Evolutionary conservation across 805 yeast genomes (phyloP).

Genomic region (Kazachstania viticola): DNA sequence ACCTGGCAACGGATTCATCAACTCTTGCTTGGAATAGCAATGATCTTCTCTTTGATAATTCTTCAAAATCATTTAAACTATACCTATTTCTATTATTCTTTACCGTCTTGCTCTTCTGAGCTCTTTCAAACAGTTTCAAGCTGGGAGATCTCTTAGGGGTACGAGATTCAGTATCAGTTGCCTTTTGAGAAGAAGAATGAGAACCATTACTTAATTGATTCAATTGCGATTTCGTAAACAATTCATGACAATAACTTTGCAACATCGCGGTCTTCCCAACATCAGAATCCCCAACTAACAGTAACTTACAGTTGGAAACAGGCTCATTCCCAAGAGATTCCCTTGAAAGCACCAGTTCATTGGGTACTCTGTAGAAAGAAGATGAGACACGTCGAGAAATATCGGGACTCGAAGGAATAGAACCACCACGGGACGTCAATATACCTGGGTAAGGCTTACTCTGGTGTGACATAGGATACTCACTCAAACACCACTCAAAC

Average conservation of each 20-base stretch:
- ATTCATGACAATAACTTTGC: conserved; percentile 31
- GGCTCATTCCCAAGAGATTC: neutral
- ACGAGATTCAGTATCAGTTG: no score
- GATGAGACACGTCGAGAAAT: neutral
- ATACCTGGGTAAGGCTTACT: no score
- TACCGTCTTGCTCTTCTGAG: neutral
- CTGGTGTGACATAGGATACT: no score
- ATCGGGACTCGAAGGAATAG: neutral
- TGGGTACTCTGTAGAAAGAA: neutral
- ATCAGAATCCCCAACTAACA: conserved; percentile 36
- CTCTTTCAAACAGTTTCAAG: conserved; percentile 1
- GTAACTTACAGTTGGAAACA: conserved; percentile 25
- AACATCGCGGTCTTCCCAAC: conserved; percentile 40
- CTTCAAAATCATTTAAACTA: conserved; percentile 26
- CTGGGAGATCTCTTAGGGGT: conserved; percentile 2
- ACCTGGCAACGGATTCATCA: no score
- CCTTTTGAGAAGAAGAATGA: no score
- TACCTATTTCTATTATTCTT: conserved; percentile 18
- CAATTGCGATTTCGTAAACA: conserved; percentile 18
- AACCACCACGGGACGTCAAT: no score
- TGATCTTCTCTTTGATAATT: conserved; percentile 13
- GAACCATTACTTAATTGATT: conserved; percentile 1
- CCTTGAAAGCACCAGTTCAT: neutral
- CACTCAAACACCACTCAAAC: no score
- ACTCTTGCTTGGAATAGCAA: conserved; percentile 2